These are phyloP conservation scores for Phalaenopsis hybrid DNA, from an alignment of 116 monocot species.

Conservation along the genomic window DNA sequence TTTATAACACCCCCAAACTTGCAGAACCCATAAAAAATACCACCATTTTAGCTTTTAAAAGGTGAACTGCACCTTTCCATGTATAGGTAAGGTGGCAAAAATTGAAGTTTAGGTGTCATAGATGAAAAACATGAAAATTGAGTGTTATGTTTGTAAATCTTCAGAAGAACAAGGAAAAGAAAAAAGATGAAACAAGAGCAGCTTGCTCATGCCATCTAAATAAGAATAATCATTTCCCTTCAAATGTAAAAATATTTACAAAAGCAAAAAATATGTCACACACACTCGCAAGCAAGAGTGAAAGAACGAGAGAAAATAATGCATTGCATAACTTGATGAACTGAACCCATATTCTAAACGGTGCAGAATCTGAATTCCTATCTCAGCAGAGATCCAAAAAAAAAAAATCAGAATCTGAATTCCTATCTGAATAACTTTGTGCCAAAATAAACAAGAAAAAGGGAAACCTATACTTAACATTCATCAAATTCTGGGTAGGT, in stretches of 20 bases:
- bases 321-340: too few species aligned
- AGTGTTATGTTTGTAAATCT: too few species aligned
- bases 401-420: neutral
- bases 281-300: neutral
- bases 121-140: too few species aligned
- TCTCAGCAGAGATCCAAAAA: too few species aligned
- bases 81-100: too few species aligned
- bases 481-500: neutral
- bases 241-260: neutral
- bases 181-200: neutral
- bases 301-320: too few species aligned
- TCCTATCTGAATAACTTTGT: neutral
- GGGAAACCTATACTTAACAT: neutral
- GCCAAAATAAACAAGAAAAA: neutral
- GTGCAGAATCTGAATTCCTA: neutral
- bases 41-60: too few species aligned
- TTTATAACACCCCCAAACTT: too few species aligned
- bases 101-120: too few species aligned
- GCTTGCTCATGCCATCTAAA: neutral
- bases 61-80: too few species aligned
- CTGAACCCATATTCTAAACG: too few species aligned
- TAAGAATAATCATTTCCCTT: neutral
- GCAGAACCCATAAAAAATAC: too few species aligned
- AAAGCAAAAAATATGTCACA: neutral
- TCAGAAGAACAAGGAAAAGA: neutral